These are phyloP conservation scores for Xylaria sp. DNA, from an alignment of 2,329 filamentous ascomycete genomes.

Conservation along the genomic window DNA sequence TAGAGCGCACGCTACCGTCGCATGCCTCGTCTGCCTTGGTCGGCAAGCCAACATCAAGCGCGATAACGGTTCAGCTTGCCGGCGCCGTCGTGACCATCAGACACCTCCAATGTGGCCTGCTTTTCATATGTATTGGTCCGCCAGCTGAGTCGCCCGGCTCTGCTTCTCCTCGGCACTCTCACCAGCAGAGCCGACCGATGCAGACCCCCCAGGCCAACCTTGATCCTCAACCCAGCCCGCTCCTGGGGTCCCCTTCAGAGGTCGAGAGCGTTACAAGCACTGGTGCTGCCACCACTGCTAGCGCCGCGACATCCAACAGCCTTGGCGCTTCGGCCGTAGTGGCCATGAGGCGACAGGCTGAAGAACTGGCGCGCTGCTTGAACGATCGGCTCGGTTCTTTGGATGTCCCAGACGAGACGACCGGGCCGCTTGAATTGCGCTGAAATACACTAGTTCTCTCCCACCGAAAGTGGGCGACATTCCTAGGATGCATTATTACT, in stretches of 20 bases:
- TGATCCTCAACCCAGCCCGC: conserved; percentile 49
- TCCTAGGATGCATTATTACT: neutral
- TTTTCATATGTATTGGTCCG: conserved; percentile 69
- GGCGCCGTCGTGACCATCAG: conserved; percentile 70
- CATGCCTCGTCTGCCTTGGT: conserved; percentile 25
- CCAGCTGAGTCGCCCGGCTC: conserved; percentile 33
- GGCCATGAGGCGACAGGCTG: conserved; percentile 65
- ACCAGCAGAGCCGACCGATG: conserved; percentile 42
- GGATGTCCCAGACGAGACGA: conserved; percentile 64
- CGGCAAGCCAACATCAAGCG: conserved; percentile 47
- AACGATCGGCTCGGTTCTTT: conserved; percentile 69
- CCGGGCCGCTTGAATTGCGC: conserved; percentile 43
- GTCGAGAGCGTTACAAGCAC: conserved; percentile 61
- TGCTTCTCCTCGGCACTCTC: conserved; percentile 37
- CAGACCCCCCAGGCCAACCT: conserved; percentile 38
- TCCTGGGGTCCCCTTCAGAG: conserved; percentile 55
- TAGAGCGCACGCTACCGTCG: conserved; percentile 56
- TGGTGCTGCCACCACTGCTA: conserved; percentile 58
- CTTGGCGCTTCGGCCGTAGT: conserved; percentile 60
- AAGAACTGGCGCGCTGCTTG: conserved; percentile 69
- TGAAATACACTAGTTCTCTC: conserved; percentile 28
- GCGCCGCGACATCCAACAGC: conserved; percentile 52
- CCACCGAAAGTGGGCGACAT: neutral
- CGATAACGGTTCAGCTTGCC: conserved; percentile 69
- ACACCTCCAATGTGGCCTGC: conserved; percentile 66